Base-by-base conservation (phyloP, 176 grass and related monocot species). In the Musa itinerans region DNA sequence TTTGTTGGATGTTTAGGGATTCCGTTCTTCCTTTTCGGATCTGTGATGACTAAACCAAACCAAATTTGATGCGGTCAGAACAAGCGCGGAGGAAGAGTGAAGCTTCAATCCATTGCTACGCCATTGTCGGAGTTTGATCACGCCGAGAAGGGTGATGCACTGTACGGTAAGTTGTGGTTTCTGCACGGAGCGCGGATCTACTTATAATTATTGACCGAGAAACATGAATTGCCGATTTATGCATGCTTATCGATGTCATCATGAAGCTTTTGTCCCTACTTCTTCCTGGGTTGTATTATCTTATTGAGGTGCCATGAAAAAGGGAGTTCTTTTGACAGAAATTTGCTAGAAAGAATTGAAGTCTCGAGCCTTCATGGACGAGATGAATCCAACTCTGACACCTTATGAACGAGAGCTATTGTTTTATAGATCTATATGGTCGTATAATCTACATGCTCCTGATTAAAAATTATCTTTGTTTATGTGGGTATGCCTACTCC, bases 11-110 rank as follows among this genome's bases (percentile, higher is more conserved):
- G 4, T 43, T 43, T 43, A 43, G 34, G 3, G 3, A 4, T 43
- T 43, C 3, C 34, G 54, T 3, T 74, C n/a, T 64, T 76, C 27
- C 9, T 57, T 43, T 79, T 27, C 51, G 20, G 15, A 10, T 43
- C 23, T 19, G 24, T 34, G 53, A 58, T 4, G 29, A n/a, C 24
- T 58, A 56, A 25, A 57, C 23, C 15, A 34, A 29, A 57, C 16
- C 16, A 0, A 15, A 15, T 14, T 2, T 56, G 27, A 21, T 51
- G n/a, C 56, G 22, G 48, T 53, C 67, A 87, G 85, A 87, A 87
- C 74, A 87, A 83, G 63, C 76, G 80, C 20, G 85, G 85, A 75
- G 85, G 85, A 17, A 87, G 76, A 87, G 85, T 87, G 76, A 87
- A 83, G 50, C 68, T 87, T 55, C 85, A 83, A 69, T 74, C 70